A percentile compares a stretch with the other conserved stretches of the same genome.
These are phyloP conservation scores for Saturnispora quitensis DNA, from an alignment of 805 yeast species.

Conservation along the genomic window DNA sequence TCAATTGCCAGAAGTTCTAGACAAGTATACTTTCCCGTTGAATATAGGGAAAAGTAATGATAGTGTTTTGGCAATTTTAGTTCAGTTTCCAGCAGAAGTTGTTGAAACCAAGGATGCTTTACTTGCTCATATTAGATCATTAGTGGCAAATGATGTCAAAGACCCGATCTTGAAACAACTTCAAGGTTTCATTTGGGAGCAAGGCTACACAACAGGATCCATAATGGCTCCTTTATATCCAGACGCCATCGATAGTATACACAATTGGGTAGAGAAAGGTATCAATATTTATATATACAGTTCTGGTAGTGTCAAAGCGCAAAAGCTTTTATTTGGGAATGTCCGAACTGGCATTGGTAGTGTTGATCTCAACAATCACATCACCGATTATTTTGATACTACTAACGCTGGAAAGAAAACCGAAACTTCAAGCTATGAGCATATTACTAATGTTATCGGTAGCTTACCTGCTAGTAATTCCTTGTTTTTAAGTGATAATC, in stretches of 20 bases:
- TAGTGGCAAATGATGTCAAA: constrained; percentile 64
- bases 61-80: constrained; percentile 28
- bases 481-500: constrained; percentile 74
- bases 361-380: constrained; percentile 32
- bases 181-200: constrained; percentile 78
- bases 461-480: constrained; percentile 25
- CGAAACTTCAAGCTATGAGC: constrained; percentile 46
- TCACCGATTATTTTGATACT: constrained; percentile 76
- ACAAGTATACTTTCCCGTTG: constrained; percentile 28
- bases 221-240: constrained; percentile 66
- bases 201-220: constrained; percentile 71
- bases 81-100: constrained; percentile 37
- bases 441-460: constrained; percentile 33
- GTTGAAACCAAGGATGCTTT: constrained; percentile 27
- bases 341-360: constrained; percentile 33
- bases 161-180: constrained; percentile 67
- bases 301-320: constrained; percentile 85
- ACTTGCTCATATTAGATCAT: constrained; percentile 38
- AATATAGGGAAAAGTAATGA: constrained; percentile 5
- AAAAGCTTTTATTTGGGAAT: constrained; percentile 62
- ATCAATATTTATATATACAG: constrained; percentile 61
- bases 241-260: constrained; percentile 59
- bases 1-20: constrained; percentile 36
- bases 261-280: constrained; percentile 30
- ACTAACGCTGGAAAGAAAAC: constrained; percentile 71